Percentiles rank a stretch among this genome's conserved stretches.
These are phyloP conservation scores for Tetramitus jugosus DNA, from an alignment of 208 protist genomes.

Conservation along the genomic window DNA sequence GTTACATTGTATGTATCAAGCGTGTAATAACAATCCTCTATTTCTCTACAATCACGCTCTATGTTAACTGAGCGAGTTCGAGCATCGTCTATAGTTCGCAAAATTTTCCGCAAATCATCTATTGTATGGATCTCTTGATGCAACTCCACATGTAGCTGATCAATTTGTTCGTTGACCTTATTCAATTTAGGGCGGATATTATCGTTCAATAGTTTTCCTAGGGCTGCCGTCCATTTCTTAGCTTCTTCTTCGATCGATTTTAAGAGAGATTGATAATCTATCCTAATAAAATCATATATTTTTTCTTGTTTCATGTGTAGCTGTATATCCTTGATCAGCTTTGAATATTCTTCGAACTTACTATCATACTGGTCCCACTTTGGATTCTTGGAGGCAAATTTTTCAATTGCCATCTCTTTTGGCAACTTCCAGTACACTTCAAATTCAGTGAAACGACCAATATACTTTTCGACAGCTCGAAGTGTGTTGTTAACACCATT, in stretches of 20 bases:
- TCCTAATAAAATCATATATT: conserved; percentile 87
- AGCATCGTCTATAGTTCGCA: conserved; percentile 83
- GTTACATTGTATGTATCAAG: conserved; percentile 76
- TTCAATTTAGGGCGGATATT: conserved; percentile 61
- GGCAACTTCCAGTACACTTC: conserved; percentile 71
- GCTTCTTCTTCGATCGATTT: conserved; percentile 75
- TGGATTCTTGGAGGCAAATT: conserved; percentile 80
- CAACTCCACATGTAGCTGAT: conserved; percentile 72
- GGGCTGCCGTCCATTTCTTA: conserved; percentile 77
- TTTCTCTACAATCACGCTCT: conserved; percentile 79
- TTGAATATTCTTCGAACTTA: conserved; percentile 84
- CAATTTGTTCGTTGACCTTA: conserved; percentile 60
- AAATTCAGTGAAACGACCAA: conserved; percentile 69
- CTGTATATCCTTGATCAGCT: conserved; percentile 80
- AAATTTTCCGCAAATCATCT: conserved; percentile 87
- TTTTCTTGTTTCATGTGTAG: conserved; percentile 58
- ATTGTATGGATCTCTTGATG: conserved; percentile 71
- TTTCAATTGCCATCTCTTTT: conserved; percentile 83
- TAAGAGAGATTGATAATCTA: conserved; percentile 77
- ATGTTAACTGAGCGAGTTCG: conserved; percentile 69
- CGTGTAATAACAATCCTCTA: conserved; percentile 86
- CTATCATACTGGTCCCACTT: conserved; percentile 86
- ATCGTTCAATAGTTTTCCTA: conserved; percentile 82
- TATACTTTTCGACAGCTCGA: conserved; percentile 71
- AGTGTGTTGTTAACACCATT: conserved; percentile 75